phyloP scores from a whole-genome alignment of 306 rosid genomes.

The Dryas octopetala region DNA sequence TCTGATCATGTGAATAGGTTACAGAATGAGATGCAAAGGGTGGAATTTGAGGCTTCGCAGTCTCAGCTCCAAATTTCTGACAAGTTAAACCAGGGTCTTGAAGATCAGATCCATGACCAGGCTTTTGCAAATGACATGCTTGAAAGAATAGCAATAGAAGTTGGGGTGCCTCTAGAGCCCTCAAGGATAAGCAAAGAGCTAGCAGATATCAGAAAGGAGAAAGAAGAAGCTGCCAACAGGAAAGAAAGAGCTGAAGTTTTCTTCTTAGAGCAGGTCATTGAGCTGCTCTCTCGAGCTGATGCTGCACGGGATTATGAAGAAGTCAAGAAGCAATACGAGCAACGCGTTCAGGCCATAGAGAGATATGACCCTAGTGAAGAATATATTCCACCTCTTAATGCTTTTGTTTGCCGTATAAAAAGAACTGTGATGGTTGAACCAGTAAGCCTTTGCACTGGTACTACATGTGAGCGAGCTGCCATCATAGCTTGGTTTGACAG shows the following conservation, averaged over 20 bases:
- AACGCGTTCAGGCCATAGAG: conserved; percentile 62
- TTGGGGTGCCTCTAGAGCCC: conserved; percentile 88
- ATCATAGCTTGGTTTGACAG: conserved; percentile 53
- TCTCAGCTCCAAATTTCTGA: conserved; percentile 66
- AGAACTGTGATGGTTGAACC: conserved; percentile 76
- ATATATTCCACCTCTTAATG: conserved; percentile 51
- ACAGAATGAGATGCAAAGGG: conserved; percentile 83
- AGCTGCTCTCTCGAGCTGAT: conserved; percentile 80
- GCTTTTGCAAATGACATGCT: conserved; percentile 75
- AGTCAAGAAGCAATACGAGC: conserved; percentile 62
- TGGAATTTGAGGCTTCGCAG: conserved; percentile 66
- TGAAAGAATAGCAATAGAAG: conserved; percentile 67
- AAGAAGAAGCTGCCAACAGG: conserved; percentile 66
- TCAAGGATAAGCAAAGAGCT: conserved; percentile 75
- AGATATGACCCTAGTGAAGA: conserved; percentile 51
- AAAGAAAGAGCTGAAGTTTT: conserved; percentile 71
- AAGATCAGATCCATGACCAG: conserved; percentile 66
- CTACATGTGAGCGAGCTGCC: conserved; percentile 82
- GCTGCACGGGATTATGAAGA: conserved; percentile 84
- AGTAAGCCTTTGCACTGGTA: conserved; percentile 84
- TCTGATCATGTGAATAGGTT: conserved; percentile 67
- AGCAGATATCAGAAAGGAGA: conserved; percentile 68
- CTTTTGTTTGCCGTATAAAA: conserved; percentile 59
- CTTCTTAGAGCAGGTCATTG: conserved; percentile 71
- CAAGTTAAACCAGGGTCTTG: conserved; percentile 60